phyloP scores from a whole-genome alignment of 208 protist species.

The Trypanosoma rangeli region DNA sequence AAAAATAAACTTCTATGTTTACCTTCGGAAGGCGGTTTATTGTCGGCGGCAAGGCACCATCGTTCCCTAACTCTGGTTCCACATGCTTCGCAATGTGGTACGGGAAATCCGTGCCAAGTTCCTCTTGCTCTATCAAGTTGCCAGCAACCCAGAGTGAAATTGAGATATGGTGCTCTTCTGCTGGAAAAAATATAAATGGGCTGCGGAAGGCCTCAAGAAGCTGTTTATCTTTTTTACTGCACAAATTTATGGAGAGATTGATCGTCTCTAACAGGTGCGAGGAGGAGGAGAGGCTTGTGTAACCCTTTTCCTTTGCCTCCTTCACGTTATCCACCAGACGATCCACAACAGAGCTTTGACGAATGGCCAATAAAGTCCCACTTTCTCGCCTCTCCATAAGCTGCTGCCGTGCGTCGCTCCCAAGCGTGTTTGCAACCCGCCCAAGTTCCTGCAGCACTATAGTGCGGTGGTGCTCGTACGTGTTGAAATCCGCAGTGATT shows the following conservation, averaged over 20 bases:
- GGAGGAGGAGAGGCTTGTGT: slow-evolving; percentile 78
- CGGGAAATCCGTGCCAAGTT: slow-evolving; percentile 69
- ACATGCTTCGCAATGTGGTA: slow-evolving; percentile 81
- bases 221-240: slow-evolving; percentile 50
- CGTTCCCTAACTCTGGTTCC: slow-evolving; percentile 13
- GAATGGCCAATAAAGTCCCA: slow-evolving; percentile 49
- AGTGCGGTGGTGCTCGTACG: slow-evolving; percentile 38
- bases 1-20: slow-evolving; percentile 85
- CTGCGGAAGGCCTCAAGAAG: slow-evolving; percentile 69
- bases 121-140: slow-evolving; percentile 57
- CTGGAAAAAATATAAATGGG: slow-evolving; percentile 52
- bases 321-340: slow-evolving; percentile 58
- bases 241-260: slow-evolving; percentile 56
- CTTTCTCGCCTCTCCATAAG: slow-evolving; percentile 51
- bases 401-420: slow-evolving; percentile 49
- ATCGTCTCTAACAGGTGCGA: slow-evolving; percentile 79
- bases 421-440: slow-evolving; percentile 42
- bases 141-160: slow-evolving; percentile 85
- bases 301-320: slow-evolving; percentile 65
- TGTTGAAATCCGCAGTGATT: slow-evolving; percentile 36
- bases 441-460: slow-evolving; percentile 54
- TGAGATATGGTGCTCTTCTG: slow-evolving; percentile 64
- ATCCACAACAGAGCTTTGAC: slow-evolving; percentile 52
- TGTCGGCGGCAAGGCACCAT: background rate
- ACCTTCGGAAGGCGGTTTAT: slow-evolving; percentile 47